Evolutionary conservation across 768 basidiomycete species (phyloP).

Genomic region (Agrocybe pediades): DNA sequence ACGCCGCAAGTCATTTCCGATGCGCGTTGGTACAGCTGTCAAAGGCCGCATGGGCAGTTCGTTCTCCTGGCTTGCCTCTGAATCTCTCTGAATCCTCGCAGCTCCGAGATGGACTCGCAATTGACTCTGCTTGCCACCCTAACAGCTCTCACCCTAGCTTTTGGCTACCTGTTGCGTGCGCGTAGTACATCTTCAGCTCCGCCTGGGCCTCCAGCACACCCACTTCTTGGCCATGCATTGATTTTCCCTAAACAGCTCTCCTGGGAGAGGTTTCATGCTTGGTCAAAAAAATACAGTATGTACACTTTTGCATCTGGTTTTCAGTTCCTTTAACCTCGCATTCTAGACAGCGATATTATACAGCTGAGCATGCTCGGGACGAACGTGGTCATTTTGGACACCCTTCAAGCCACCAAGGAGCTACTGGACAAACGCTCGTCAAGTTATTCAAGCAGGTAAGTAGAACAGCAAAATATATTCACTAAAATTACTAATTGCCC

Average conservation of each 20-base stretch:
- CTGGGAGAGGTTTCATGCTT: slow-evolving; percentile 20
- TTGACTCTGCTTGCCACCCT: not conserved
- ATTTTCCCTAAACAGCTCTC: not conserved
- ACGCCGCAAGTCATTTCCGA: too few relatives aligned
- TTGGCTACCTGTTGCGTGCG: too few relatives aligned
- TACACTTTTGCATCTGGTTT: not conserved
- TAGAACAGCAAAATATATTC: not conserved
- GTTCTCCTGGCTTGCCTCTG: too few relatives aligned
- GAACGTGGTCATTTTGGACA: slow-evolving; percentile 29
- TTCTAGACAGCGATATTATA: slow-evolving; percentile 26
- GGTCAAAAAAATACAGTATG: slow-evolving; percentile 35
- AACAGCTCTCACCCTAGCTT: not conserved
- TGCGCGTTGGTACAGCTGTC: too few relatives aligned
- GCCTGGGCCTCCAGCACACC: not conserved
- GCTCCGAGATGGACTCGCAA: too few relatives aligned
- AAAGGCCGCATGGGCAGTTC: too few relatives aligned
- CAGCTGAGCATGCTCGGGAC: slow-evolving; percentile 24
- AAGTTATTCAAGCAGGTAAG: slow-evolving; percentile 37
- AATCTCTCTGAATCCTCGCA: too few relatives aligned
- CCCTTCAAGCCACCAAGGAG: slow-evolving; percentile 34
- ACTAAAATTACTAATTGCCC: not conserved
- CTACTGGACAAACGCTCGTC: slow-evolving; percentile 40
- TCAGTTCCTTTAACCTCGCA: not conserved
- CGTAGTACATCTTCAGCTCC: not conserved
- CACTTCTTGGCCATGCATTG: not conserved